phyloP scores from a whole-genome alignment of 2,329 filamentous ascomycete genomes.

The Exophiala dermatitidis region DNA sequence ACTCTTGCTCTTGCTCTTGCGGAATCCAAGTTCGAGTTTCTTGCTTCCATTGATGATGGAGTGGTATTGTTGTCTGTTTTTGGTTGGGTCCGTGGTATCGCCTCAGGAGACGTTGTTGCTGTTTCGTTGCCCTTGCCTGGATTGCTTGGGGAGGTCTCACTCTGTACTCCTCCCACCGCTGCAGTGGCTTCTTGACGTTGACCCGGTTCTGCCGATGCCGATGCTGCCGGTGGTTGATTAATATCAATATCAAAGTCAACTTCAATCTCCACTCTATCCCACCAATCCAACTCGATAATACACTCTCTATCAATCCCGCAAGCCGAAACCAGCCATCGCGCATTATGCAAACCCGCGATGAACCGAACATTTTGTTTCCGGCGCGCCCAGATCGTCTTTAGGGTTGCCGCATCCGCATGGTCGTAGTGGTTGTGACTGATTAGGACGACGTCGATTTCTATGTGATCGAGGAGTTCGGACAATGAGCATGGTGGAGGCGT shows the following conservation, averaged over 20 bases:
- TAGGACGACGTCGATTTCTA: conserved; percentile 42
- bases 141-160: too few relatives aligned
- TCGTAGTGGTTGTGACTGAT: conserved; percentile 54
- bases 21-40: too few relatives aligned
- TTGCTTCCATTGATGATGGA: too few relatives aligned
- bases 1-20: conserved; percentile 31
- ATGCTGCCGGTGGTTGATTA: too few relatives aligned
- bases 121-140: too few relatives aligned
- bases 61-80: background rate
- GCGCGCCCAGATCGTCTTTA: conserved; percentile 36
- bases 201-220: too few relatives aligned
- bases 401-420: conserved; percentile 45
- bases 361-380: conserved; percentile 42
- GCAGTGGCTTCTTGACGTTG: too few relatives aligned
- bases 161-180: too few relatives aligned
- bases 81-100: background rate
- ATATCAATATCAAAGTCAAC: conserved; percentile 19
- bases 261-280: conserved; percentile 37
- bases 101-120: too few relatives aligned
- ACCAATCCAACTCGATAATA: conserved; percentile 46
- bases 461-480: conserved; percentile 41
- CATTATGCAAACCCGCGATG: conserved; percentile 36
- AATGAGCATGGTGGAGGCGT: conserved; percentile 45
- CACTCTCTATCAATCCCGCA: conserved; percentile 34
- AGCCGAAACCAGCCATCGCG: conserved; percentile 16